phyloP scores from a whole-genome alignment of 305 asterid species.

The Fraxinus latifolia region DNA sequence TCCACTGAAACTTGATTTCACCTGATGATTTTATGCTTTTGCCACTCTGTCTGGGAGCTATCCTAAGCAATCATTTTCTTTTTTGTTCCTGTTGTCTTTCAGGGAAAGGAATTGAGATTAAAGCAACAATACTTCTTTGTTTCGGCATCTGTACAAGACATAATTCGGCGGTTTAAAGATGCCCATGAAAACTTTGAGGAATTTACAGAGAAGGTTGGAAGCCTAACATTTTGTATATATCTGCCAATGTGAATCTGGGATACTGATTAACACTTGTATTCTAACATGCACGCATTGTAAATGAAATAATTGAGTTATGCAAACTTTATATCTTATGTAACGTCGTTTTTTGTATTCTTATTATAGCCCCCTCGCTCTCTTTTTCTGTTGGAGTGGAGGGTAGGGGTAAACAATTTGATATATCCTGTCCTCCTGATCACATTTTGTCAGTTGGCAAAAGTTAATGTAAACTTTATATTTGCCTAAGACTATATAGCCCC shows the following conservation, averaged over 20 bases:
- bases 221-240: neutral
- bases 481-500: neutral
- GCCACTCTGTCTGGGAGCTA: neutral
- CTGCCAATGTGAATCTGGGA: neutral
- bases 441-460: neutral
- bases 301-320: neutral
- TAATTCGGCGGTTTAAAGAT: slow-evolving; percentile 45
- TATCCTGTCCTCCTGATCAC: neutral
- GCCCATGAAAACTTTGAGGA: slow-evolving; percentile 41
- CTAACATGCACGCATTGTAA: neutral
- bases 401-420: neutral
- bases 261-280: neutral
- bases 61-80: neutral
- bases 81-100: slow-evolving; percentile 17
- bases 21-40: neutral
- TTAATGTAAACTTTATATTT: neutral
- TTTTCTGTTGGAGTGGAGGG: neutral
- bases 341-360: neutral
- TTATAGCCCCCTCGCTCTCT: neutral
- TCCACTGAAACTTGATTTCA: neutral
- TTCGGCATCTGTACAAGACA: slow-evolving; percentile 48
- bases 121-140: slow-evolving; percentile 58
- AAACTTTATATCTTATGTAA: neutral
- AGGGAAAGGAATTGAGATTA: slow-evolving; percentile 53
- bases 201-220: slow-evolving; percentile 44